A percentile compares a stretch with the other conserved stretches of the same genome.
Evolutionary conservation across 306 rosid genomes (phyloP).

Genomic region (Lathyrus oleraceus): DNA sequence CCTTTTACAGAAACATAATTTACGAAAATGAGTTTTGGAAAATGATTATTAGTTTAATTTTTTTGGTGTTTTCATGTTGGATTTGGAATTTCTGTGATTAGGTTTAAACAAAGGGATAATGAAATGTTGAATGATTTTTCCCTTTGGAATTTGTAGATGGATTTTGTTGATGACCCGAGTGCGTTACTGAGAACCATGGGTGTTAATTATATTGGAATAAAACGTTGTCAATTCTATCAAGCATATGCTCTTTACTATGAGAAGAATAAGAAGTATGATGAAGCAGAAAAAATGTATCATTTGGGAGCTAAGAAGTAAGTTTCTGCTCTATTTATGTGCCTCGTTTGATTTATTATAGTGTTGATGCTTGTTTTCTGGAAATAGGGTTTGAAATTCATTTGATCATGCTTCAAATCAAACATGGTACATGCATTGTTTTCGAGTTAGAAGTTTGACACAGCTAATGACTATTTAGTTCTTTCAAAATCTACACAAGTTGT

Average conservation of each 20-base stretch:
- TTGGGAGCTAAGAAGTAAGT: conserved; percentile 62
- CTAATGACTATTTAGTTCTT: background rate
- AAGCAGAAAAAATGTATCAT: conserved; percentile 70
- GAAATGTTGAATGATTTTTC: conserved; percentile 5
- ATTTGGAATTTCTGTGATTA: conserved; percentile 1
- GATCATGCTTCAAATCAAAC: conserved; percentile 32
- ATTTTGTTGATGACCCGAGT: conserved; percentile 69
- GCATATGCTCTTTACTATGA: conserved; percentile 74
- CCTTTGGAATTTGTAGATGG: conserved; percentile 61
- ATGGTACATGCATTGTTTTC: conserved; percentile 17
- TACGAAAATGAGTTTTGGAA: conserved; percentile 18
- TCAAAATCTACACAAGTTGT: conserved; percentile 26
- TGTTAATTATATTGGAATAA: conserved; percentile 67
- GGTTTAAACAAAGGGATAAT: conserved; percentile 9
- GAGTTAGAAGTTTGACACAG: background rate
- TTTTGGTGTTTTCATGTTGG: conserved; percentile 1
- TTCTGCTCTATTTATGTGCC: conserved; percentile 11
- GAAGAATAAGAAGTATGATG: conserved; percentile 74
- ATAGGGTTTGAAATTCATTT: background rate
- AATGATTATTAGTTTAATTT: conserved; percentile 18
- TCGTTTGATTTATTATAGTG: background rate
- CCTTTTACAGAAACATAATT: background rate
- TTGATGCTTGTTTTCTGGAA: conserved; percentile 23
- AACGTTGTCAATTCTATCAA: conserved; percentile 71
- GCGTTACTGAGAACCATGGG: conserved; percentile 72